Percentiles rank a stretch among this genome's conserved stretches.
phyloP scores from a whole-genome alignment of 192 early-diverging fungal species.

The Neocallimastix lanati region DNA sequence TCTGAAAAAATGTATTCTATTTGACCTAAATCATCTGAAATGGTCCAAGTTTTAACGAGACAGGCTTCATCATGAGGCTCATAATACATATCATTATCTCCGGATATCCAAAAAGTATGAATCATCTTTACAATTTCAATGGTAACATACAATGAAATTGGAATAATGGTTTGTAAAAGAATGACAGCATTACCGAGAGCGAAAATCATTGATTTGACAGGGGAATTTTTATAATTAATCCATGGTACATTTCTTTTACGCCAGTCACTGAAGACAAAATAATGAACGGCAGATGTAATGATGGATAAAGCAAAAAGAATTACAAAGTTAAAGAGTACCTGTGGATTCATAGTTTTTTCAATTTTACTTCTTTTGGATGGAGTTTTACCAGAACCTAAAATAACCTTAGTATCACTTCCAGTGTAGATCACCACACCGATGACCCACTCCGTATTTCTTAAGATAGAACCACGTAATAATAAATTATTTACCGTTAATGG shows the following conservation, averaged over 20 bases:
- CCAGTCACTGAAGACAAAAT: background rate
- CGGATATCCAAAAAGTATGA: slow-evolving; percentile 73
- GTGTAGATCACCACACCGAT: slow-evolving; percentile 69
- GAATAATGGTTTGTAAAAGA: slow-evolving; percentile 87
- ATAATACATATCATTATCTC: slow-evolving; percentile 84
- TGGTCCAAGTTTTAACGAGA: slow-evolving; percentile 68
- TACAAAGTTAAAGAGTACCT: slow-evolving; percentile 36
- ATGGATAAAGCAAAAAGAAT: slow-evolving; percentile 29
- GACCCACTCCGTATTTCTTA: slow-evolving; percentile 82
- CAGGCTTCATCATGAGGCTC: slow-evolving; percentile 53
- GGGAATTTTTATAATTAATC: background rate
- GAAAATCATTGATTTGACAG: background rate
- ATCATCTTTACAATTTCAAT: slow-evolving; percentile 82
- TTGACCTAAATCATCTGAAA: slow-evolving; percentile 77
- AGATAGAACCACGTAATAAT: slow-evolving; percentile 69
- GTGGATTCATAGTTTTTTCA: slow-evolving; percentile 68
- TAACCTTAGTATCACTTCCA: slow-evolving; percentile 79
- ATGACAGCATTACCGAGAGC: slow-evolving; percentile 16
- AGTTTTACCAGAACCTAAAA: slow-evolving; percentile 74
- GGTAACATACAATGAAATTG: slow-evolving; percentile 85
- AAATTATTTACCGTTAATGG: slow-evolving; percentile 68
- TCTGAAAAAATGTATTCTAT: slow-evolving; percentile 94
- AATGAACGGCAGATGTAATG: slow-evolving; percentile 12
- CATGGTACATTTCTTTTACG: background rate
- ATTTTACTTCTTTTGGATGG: slow-evolving; percentile 77